These are phyloP conservation scores for Cicer chorassanicum DNA, from an alignment of 306 rosid species.

Conservation along the genomic window DNA sequence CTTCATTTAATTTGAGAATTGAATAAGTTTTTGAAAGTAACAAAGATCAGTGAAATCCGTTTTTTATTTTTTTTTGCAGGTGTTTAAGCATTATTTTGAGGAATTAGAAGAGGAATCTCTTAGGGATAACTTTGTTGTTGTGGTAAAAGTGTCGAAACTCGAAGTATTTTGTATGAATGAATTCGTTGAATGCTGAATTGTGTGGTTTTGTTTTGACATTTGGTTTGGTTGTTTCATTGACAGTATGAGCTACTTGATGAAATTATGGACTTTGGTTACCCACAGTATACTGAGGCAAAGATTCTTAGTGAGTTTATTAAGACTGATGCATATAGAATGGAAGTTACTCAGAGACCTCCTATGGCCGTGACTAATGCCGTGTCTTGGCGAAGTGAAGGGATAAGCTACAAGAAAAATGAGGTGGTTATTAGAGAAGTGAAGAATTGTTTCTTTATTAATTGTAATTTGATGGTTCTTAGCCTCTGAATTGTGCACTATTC, in stretches of 20 bases:
- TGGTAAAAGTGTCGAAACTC: conserved; percentile 55
- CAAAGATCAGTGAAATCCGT: conserved; percentile 9
- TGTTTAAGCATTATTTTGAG: conserved; percentile 88
- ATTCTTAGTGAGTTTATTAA: conserved; percentile 94
- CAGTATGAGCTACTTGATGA: conserved; percentile 87
- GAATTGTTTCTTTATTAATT: background rate
- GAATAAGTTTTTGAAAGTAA: background rate
- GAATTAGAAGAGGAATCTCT: conserved; percentile 94
- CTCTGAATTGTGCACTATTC: conserved; percentile 34
- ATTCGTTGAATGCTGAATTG: conserved; percentile 19
- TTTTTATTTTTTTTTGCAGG: conserved; percentile 53
- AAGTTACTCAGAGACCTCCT: conserved; percentile 95
- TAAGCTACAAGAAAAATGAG: conserved; percentile 91
- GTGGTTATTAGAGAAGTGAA: conserved; percentile 46
- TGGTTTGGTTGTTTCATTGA: conserved; percentile 34
- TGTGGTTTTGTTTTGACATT: conserved; percentile 7
- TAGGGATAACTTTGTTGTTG: conserved; percentile 91
- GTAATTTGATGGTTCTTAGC: conserved; percentile 37
- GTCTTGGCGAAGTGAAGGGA: conserved; percentile 98
- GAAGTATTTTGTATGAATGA: conserved; percentile 10
- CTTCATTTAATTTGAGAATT: background rate
- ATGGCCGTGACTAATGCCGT: conserved; percentile 99
- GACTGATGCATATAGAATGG: conserved; percentile 98
- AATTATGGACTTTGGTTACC: conserved; percentile 97
- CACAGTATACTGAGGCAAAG: conserved; percentile 94